Conservation (phyloP, 345 rosid species). For the Melastoma malabathricum region DNA sequence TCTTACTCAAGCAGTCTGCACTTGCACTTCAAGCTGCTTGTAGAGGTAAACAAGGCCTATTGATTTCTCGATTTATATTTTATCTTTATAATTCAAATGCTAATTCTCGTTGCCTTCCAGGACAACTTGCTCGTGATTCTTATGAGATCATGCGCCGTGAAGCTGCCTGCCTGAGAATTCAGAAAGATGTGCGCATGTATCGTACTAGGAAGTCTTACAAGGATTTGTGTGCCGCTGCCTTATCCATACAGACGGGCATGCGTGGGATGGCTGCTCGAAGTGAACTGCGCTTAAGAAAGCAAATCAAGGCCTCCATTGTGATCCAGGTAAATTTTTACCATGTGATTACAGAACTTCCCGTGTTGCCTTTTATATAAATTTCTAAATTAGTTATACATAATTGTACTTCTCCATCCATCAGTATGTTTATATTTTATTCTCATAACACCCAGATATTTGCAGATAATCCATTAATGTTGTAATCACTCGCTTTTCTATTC, state of each 20-base stretch:
- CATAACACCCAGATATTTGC: not conserved
- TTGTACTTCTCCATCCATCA: too few species aligned
- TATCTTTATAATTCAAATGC: not conserved
- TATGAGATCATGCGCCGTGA: constrained; percentile 58
- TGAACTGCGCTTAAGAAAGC: constrained; percentile 50
- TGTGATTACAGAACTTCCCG: constrained; percentile 1
- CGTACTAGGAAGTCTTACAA: constrained; percentile 45
- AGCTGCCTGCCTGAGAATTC: constrained; percentile 63
- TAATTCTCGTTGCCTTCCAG: constrained; percentile 24
- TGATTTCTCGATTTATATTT: not conserved
- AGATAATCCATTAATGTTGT: not conserved
- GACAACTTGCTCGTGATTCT: constrained; percentile 39
- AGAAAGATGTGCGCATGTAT: constrained; percentile 50
- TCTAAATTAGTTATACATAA: too few species aligned
- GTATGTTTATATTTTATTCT: too few species aligned
- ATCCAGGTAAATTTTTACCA: constrained; percentile 49
- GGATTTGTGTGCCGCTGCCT: constrained; percentile 36
- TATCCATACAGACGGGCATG: constrained; percentile 58
- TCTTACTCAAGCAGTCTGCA: constrained; percentile 39
- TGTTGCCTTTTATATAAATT: too few species aligned
- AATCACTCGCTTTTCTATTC: not conserved
- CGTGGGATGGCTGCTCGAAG: constrained; percentile 67
- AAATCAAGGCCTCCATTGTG: constrained; percentile 41
- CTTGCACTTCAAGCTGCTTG: constrained; percentile 55
- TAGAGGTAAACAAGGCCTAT: constrained; percentile 42